A percentile compares a stretch with the other conserved stretches of the same genome.
phyloP scores from a whole-genome alignment of 106 monocot species.

The Dendrobium officinale region DNA sequence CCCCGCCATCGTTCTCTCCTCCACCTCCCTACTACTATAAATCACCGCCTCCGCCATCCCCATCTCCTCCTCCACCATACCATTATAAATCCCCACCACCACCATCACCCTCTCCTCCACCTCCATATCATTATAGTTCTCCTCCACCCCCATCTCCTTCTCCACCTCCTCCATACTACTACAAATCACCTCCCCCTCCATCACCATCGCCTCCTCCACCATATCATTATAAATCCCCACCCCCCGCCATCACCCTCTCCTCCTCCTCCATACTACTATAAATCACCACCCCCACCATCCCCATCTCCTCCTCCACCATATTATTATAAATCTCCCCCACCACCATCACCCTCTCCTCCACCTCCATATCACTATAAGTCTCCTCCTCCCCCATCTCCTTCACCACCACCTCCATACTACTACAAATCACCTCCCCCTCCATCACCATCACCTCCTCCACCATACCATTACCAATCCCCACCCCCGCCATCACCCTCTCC shows the following conservation, averaged over 20 bases:
- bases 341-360: background rate
- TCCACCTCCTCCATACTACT: background rate
- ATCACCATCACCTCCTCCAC: background rate
- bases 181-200: background rate
- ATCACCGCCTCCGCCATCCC: background rate
- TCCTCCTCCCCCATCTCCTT: background rate
- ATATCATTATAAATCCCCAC: background rate
- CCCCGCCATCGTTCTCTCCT: background rate
- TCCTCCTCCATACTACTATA: background rate
- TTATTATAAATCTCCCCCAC: background rate
- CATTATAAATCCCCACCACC: background rate
- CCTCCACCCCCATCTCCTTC: background rate
- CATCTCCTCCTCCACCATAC: constrained; percentile 1
- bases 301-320: background rate
- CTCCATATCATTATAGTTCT: background rate
- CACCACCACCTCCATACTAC: background rate
- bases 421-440: background rate
- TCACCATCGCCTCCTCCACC: background rate
- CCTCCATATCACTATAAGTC: background rate
- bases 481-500: background rate
- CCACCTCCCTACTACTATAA: background rate
- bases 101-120: background rate
- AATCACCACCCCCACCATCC: no score
- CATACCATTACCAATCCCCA: background rate
- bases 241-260: background rate